Base-by-base conservation (phyloP, 2,329 filamentous ascomycete species). In the Penicillium sclerotigenum region DNA sequence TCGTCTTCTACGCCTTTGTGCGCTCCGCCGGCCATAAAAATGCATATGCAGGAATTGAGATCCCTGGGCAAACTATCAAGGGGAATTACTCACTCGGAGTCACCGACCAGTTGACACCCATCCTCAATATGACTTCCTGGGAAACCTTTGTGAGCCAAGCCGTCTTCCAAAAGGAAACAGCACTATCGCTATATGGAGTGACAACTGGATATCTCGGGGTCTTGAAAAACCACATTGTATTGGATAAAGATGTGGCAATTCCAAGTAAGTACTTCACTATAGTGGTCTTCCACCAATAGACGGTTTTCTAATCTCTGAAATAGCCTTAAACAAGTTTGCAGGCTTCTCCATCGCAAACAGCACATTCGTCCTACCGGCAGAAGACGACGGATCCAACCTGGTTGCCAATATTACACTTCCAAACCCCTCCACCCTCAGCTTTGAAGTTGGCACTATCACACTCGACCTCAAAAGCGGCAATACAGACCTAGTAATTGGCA, bases 391-490 rank as follows among this genome's bases (percentile, higher is more conserved):
- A 14, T 58, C 58, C 18, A 67, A 67, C 46, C 54, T 67, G 10
- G 52, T 64, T 22, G 65, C 60, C 34, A 65, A 63, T 29, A 41
- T 60, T 3, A 60, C 57, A 5, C 58, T 67, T 3, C 65, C 65
- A 14, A 67, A 67, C 29, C 62, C 57, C 7, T 61, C 58, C 3
- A 52, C 58, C n/a, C 43, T 66, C 14, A 58, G 46, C 11, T 56
- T 67, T n/a, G 54, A 66, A 40, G 60, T 66, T 5, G 65, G 65
- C 5, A 65, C 58, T 2, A 47, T 67, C n/a, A 57, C 43, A 1
- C 46, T 67, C 24, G 58, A 67, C 20, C 31, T 66, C 14, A 63
- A 64, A 41, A 62, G 49, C n/a, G 60, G 54, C 5, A 49, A 61
- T 31, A 36, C 53, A 34, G 41, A 41, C 37, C 38, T 63, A 2